These are phyloP conservation scores for Pelomyxa schiedti DNA, from an alignment of 78 protist species.

Conservation along the genomic window DNA sequence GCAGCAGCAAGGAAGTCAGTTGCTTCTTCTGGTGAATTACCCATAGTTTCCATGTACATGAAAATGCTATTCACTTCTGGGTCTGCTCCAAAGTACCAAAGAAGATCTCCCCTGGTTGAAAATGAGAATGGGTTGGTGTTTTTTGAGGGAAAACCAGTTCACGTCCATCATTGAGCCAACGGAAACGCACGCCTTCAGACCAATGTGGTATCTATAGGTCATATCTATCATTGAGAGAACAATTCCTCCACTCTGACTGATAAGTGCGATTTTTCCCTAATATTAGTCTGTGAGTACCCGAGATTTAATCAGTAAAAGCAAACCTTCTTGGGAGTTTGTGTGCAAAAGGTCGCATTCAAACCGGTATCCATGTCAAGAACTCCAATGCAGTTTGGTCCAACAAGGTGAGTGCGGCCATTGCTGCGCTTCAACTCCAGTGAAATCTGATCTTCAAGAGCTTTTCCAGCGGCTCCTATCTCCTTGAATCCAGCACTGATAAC, in stretches of 20 bases:
- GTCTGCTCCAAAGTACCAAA: background rate
- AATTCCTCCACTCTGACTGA: background rate
- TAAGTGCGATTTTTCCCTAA: background rate
- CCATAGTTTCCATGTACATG: background rate
- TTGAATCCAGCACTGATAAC: background rate
- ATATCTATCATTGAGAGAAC: background rate
- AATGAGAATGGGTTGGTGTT: no score
- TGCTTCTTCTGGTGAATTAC: background rate
- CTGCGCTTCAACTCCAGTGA: background rate
- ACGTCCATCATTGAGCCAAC: background rate
- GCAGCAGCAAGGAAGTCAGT: background rate
- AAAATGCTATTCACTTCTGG: background rate
- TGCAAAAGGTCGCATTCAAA: background rate
- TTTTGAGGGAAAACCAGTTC: background rate
- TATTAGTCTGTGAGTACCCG: no score
- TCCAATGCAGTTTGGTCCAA: background rate
- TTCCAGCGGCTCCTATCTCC: background rate
- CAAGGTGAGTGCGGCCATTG: background rate
- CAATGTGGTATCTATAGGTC: background rate
- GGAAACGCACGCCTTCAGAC: background rate
- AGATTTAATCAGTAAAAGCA: no score
- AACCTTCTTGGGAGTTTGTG: no score
- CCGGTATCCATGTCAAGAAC: background rate
- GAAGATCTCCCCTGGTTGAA: background rate
- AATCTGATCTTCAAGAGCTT: background rate